Evolutionary conservation across 495 filamentous ascomycete species (phyloP), one percentile per base, ranked within the genome.

Genomic region (Aspergillus saccharolyticus): DNA sequence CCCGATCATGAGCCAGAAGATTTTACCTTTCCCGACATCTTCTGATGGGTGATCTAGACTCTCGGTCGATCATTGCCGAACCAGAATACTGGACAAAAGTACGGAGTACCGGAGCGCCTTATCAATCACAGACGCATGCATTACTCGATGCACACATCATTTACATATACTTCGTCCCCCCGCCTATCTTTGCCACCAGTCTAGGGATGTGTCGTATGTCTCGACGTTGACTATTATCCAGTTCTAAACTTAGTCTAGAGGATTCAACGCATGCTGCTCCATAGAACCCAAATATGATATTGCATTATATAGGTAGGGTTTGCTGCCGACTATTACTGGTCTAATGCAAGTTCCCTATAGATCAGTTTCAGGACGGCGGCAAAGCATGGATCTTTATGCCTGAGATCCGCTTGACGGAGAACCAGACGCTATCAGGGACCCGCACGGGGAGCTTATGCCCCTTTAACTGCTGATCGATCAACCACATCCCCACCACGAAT

Each of bases 401-500:
- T 16, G 70, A 65, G 28, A 85, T 67, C 21, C 81, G 79, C 58
- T 82, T 83, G 9, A 91, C 92, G 64, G 90, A 95, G 24, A 77
- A 82, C 95, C 93, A 97, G 0, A 97, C 89, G 66, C 88, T 94
- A 51, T 88, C 85, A 16, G 82, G 78, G 7, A 97, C 88, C 63
- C 81, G 84, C 4, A 80, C 72, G 0, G 94, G 94, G 33, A 96
- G 77, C 76, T 97, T 98, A 53, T 90, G 80, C 1, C 94, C 94
- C 66, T 89, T 89, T 42, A 97, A 73, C 61, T 86, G 77, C 74
- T 96, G 90, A 70, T 98, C 94, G 54, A 98, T 84, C 47, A 98
- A 76, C 94, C 94, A 98, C 80, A 92, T 84, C 14, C 94, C 94
- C 43, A 97, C 91, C 28, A 97, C 88, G 71, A 97, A 97, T 78